Base-by-base conservation (phyloP, 1,284 basidiomycete genomes). In the Austroboletus olivaceoglutinosus region DNA sequence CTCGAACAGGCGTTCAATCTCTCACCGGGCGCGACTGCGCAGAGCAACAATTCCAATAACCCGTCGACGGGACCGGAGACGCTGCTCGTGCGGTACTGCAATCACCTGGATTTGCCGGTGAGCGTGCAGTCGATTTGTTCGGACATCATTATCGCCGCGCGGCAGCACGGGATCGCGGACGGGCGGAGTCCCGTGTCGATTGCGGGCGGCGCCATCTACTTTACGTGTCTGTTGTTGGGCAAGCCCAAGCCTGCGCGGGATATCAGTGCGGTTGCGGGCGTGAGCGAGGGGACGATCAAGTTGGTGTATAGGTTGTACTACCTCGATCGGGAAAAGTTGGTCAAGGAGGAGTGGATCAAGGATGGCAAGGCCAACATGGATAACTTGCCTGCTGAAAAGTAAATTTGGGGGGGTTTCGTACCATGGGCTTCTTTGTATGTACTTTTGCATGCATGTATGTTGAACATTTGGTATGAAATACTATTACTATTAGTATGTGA, bases 211-310 rank as follows among this genome's bases (percentile, higher is more conserved):
- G 93, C 93, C 25, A 93, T 98, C 58, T 95, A 90, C 74, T 97
- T 98, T 72, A 91, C 93, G 19, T 91, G 88, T 62, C 78, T 87
- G 59, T 70, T 98, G 41, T 78, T 94, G 59, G 91, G 86, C 50
- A 83, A 85, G 57, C 64, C 76, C 29, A 90, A 90, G 69, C 80
- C 85, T 21, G 81, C 89, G 41, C 86, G 86, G 70, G 91, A 96
- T 61, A 96, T 99, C 64, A 89, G 89, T 57, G 73, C 78, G n/a
- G 91, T 98, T n/a, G 94, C 93, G 1, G 93, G 93, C 10, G 94
- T 98, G n/a, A 94, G 93, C 64, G 95, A 98, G 65, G 89, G 92
- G 47, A 98, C 96, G 45, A 96, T 98, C 69, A 93, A 93, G 73
- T 73, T 94, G 70, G 87, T 91, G 53, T 91, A 91, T 66, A 75